A percentile compares a stretch with the other conserved stretches of the same genome.
Conservation (phyloP, 2,329 filamentous ascomycete species). For the Pyricularia grisea region DNA sequence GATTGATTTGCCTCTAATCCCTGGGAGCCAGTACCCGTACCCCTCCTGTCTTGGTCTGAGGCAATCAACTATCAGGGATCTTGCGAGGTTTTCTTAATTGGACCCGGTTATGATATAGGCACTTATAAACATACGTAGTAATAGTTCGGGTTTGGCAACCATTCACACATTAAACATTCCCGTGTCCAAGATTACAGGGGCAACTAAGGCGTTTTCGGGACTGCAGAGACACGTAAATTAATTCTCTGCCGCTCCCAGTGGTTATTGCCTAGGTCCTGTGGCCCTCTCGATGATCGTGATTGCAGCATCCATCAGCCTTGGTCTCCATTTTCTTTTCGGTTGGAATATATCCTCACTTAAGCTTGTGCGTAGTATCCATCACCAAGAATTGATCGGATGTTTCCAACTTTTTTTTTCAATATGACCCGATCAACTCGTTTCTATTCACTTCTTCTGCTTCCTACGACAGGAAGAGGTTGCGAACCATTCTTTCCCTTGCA, state of each 20-base stretch:
- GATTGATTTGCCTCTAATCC: not conserved
- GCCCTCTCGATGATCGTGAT: not conserved
- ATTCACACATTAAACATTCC: not conserved
- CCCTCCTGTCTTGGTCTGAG: not conserved
- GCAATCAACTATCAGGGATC: not conserved
- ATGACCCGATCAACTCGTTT: not conserved
- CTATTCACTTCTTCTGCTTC: not conserved
- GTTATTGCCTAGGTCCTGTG: not conserved
- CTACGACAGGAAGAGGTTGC: not conserved
- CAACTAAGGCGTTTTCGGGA: constrained; percentile 2
- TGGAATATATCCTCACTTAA: not conserved
- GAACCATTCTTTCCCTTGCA: not conserved
- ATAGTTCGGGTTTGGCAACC: not conserved
- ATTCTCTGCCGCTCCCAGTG: constrained; percentile 4
- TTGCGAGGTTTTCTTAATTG: not conserved
- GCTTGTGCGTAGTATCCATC: not conserved
- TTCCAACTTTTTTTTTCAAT: not conserved
- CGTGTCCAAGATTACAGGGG: not conserved
- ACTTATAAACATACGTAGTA: not conserved
- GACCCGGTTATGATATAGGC: not conserved
- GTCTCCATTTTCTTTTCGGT: not conserved
- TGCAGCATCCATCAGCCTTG: not conserved
- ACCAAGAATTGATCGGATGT: not conserved
- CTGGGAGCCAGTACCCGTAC: not conserved
- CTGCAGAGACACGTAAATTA: constrained; percentile 10